phyloP scores from a whole-genome alignment of 2,329 filamentous ascomycete species.

The Penicillium olsonii region DNA sequence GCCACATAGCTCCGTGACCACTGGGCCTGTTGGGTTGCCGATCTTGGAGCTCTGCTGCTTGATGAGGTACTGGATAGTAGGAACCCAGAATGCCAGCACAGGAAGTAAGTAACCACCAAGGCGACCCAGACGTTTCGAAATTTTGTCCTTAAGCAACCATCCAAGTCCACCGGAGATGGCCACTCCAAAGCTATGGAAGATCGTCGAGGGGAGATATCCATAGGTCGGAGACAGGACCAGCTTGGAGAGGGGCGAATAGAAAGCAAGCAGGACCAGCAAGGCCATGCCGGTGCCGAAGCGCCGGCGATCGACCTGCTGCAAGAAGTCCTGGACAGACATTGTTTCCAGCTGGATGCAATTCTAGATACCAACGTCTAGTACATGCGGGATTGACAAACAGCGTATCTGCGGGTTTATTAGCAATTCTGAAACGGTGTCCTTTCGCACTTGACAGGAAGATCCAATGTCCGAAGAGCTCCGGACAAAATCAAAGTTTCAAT shows the following conservation, averaged over 20 bases:
- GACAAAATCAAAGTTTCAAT: background rate
- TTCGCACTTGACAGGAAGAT: background rate
- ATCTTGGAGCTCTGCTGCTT: conserved; percentile 66
- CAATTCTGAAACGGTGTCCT: conserved; percentile 7
- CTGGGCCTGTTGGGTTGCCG: conserved; percentile 70
- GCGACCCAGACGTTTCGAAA: conserved; percentile 51
- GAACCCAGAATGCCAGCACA: conserved; percentile 73
- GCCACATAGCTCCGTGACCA: conserved; percentile 72
- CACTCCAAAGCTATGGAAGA: conserved; percentile 70
- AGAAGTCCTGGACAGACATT: conserved; percentile 30
- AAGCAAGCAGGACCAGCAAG: conserved; percentile 41
- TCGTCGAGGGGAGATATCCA: conserved; percentile 74
- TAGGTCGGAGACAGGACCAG: conserved; percentile 83
- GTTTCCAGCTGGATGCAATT: conserved; percentile 15
- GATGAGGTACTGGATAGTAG: conserved; percentile 71
- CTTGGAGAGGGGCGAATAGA: conserved; percentile 52
- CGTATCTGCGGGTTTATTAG: conserved; percentile 11
- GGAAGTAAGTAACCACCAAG: conserved; percentile 61
- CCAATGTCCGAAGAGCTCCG: background rate
- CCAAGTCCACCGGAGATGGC: conserved; percentile 69
- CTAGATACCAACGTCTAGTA: conserved; percentile 5
- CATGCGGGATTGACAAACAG: conserved; percentile 6
- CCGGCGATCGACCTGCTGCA: conserved; percentile 28
- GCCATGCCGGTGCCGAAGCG: conserved; percentile 31
- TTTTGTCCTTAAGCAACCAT: conserved; percentile 66